Conservation (phyloP, 2,329 filamentous ascomycete genomes). For the Fulvia fulva region DNA sequence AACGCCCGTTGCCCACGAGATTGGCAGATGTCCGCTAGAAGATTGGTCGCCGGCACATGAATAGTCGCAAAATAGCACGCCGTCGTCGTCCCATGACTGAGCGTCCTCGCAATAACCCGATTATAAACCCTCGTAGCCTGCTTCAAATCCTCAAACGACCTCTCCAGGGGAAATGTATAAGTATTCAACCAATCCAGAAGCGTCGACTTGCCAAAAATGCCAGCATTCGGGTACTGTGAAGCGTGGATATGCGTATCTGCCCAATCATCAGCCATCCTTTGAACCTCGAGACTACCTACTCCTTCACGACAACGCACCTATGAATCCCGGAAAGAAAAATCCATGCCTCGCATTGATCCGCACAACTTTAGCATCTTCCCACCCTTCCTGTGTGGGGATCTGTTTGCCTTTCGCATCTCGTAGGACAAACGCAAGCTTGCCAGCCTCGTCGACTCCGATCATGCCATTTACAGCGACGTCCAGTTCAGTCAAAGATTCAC, state of each 20-base stretch:
- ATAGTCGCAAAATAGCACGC: conserved; percentile 93
- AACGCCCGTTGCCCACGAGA: conserved; percentile 79
- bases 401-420: conserved; percentile 29
- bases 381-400: conserved; percentile 32
- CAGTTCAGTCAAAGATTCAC: conserved; percentile 44
- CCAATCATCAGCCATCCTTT: not conserved
- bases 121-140: conserved; percentile 71
- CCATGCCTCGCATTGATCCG: conserved; percentile 46
- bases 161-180: conserved; percentile 93
- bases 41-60: conserved; percentile 81
- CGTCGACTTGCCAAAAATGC: conserved; percentile 89
- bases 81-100: conserved; percentile 87
- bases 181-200: conserved; percentile 89
- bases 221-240: conserved; percentile 88
- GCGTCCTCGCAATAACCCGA: conserved; percentile 71
- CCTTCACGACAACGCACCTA: conserved; percentile 50
- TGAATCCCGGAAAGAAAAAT: conserved; percentile 82
- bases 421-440: conserved; percentile 49
- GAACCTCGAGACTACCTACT: not conserved
- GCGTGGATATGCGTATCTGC: conserved; percentile 90
- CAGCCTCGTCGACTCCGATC: conserved; percentile 51
- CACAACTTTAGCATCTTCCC: conserved; percentile 41
- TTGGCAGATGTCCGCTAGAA: conserved; percentile 82
- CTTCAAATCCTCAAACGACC: conserved; percentile 61
- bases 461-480: conserved; percentile 46